Evolutionary conservation across 2,329 filamentous ascomycete species (phyloP), one percentile per base, ranked within the genome.

Genomic region (Cytospora piceicola): DNA sequence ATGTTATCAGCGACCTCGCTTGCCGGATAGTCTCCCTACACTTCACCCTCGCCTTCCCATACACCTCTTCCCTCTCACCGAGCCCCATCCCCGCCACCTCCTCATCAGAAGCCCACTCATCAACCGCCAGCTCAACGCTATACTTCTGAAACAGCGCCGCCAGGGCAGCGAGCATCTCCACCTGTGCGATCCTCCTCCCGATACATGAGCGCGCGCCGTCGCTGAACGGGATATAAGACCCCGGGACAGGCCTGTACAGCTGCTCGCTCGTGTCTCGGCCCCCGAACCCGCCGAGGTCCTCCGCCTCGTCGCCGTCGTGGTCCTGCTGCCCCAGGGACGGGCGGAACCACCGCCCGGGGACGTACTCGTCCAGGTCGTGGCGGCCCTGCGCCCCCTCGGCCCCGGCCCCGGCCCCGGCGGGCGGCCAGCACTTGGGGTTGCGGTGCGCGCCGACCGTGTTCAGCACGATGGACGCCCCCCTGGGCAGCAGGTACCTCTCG

Each of bases 391-490:
- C n/a, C 0, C 73, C 77, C 0, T 77, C 77, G 24, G 82, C 72
- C 67, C 77, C 78, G 70, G 82, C 83, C 0, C 77, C 77, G 24
- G 82, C 72, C 67, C 77, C 78, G 70, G 82, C 83, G n/a, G n/a
- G n/a, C 15, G 90, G 90, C 91, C 92, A 94, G 75, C 89, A 88
- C 58, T 84, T 86, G 14, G 90, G 90, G 75, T 93, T 91, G 46
- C 86, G 83, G 61, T 93, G 90, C 2, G 81, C 80, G 7, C 81
- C 82, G 6, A 86, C 77, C 0, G 83, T 82, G 61, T 80, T 78
- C 27, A 94, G 75, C 4, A 81, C 83, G 67, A 94, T 79, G 61
- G 82, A 76, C 15, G 82, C 79, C 27, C 80, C 82, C 11, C 77
- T 81, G 0, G 91, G 90, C 17, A 93, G 75, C 1, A 82, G 79